Conservation (phyloP, 1,139 yeast genomes). For the Hyphopichia fennica region DNA sequence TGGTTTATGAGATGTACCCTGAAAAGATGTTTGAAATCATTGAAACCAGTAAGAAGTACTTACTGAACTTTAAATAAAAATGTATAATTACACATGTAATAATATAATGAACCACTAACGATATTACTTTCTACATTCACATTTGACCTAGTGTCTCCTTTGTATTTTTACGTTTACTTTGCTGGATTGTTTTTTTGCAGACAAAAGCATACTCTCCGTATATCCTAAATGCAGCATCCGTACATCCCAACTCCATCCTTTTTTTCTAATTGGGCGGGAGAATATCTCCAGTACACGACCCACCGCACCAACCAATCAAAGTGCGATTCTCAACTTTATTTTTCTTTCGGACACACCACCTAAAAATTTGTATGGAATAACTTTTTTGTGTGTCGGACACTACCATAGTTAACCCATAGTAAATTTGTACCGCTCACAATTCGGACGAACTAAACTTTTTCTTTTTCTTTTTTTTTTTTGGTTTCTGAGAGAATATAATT, state of each 20-base stretch:
- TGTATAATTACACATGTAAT: too few species aligned
- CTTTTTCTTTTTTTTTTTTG: not conserved
- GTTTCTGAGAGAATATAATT: conserved; percentile 4
- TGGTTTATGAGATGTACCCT: conserved; percentile 22
- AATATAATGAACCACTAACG: too few species aligned
- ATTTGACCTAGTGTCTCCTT: conserved; percentile 5
- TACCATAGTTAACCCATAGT: conserved; percentile 1
- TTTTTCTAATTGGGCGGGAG: not conserved
- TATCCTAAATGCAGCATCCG: not conserved
- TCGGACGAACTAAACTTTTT: conserved; percentile 1
- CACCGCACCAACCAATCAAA: conserved; percentile 16
- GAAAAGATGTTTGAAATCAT: conserved; percentile 14
- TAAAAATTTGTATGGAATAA: not conserved
- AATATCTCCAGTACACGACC: too few species aligned
- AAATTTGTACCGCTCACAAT: not conserved
- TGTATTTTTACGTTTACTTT: too few species aligned
- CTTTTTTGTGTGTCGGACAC: not conserved
- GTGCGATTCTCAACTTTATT: not conserved
- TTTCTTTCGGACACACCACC: not conserved
- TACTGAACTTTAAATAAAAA: too few species aligned
- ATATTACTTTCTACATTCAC: too few species aligned
- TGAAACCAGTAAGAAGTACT: not conserved
- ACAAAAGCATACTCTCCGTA: too few species aligned
- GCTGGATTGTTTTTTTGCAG: not conserved
- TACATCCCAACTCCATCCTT: not conserved